These are phyloP conservation scores for Fomitopsis pulvina DNA, from an alignment of 768 basidiomycete species.

Conservation along the genomic window DNA sequence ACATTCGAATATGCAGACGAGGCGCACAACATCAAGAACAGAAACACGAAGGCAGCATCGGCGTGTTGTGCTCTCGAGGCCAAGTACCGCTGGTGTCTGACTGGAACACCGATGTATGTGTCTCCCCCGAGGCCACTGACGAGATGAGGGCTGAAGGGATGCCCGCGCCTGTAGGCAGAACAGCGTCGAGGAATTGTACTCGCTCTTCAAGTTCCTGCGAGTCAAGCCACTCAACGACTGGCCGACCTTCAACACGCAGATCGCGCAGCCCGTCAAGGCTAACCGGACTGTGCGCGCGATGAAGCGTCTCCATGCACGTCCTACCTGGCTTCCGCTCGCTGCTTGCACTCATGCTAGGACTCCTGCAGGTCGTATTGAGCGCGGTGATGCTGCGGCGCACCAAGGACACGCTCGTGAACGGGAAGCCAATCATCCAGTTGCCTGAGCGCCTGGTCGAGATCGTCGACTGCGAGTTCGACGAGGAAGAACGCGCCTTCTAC, in stretches of 20 bases:
- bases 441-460: constrained; percentile 69
- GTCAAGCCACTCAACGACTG: constrained; percentile 77
- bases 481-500: constrained; percentile 78
- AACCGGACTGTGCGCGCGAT: constrained; percentile 63
- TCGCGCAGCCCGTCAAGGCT: constrained; percentile 72
- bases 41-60: constrained; percentile 31
- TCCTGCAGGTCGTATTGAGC: constrained; percentile 62
- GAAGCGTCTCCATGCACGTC: constrained; percentile 70
- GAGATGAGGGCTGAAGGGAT: not conserved
- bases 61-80: constrained; percentile 35
- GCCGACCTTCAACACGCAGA: constrained; percentile 70
- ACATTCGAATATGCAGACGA: constrained; percentile 33
- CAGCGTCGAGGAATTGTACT: constrained; percentile 82
- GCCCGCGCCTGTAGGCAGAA: constrained; percentile 59
- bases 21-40: constrained; percentile 55
- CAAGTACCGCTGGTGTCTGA: constrained; percentile 48
- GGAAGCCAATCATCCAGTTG: constrained; percentile 75
- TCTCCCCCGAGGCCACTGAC: too few relatives aligned
- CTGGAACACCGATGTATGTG: constrained; percentile 34
- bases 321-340: not conserved
- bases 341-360: not conserved
- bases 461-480: constrained; percentile 71
- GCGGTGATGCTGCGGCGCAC: constrained; percentile 86
- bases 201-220: constrained; percentile 83
- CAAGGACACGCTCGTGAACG: constrained; percentile 68